Conservation (phyloP, 2,329 filamentous ascomycete species). For the Torrubiellomyces zombiae region DNA sequence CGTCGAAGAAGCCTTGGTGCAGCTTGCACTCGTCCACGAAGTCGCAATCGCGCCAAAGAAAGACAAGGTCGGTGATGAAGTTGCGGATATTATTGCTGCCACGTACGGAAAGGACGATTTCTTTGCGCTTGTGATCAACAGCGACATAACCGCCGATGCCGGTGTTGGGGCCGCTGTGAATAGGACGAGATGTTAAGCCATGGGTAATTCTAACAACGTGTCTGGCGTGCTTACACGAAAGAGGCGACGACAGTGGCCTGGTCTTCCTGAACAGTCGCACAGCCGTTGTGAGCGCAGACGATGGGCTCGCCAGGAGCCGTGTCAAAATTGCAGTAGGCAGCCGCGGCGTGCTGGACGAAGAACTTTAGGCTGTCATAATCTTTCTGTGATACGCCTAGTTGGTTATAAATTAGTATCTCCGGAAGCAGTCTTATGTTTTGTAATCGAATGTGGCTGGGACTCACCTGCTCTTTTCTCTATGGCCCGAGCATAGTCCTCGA, state of each 20-base stretch:
- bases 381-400: slow-evolving; percentile 10
- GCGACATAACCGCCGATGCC: slow-evolving; percentile 35
- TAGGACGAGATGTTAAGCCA: slow-evolving; percentile 6
- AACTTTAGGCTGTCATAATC: slow-evolving; percentile 25
- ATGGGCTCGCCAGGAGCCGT: slow-evolving; percentile 20
- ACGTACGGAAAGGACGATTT: slow-evolving; percentile 44
- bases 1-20: slow-evolving; percentile 41
- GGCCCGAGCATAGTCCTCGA: slow-evolving; percentile 10
- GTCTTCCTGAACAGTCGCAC: slow-evolving; percentile 25
- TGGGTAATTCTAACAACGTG: slow-evolving; percentile 5
- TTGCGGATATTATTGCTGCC: slow-evolving; percentile 43
- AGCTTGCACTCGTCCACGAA: slow-evolving; percentile 27
- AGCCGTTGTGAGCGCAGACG: slow-evolving; percentile 25
- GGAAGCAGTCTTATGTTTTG: neutral
- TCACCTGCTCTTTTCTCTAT: slow-evolving; percentile 20
- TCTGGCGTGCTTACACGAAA: slow-evolving; percentile 17
- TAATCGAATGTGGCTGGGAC: slow-evolving; percentile 2
- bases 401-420: slow-evolving; percentile 1
- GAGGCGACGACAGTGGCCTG: slow-evolving; percentile 25
- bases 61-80: slow-evolving; percentile 38
- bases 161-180: slow-evolving; percentile 23
- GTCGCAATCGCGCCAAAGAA: slow-evolving; percentile 12
- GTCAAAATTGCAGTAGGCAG: slow-evolving; percentile 36
- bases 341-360: slow-evolving; percentile 33
- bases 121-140: slow-evolving; percentile 26